Evolutionary conservation across 805 yeast genomes (phyloP).

Genomic region (Saccharomycopsis fodiens): DNA sequence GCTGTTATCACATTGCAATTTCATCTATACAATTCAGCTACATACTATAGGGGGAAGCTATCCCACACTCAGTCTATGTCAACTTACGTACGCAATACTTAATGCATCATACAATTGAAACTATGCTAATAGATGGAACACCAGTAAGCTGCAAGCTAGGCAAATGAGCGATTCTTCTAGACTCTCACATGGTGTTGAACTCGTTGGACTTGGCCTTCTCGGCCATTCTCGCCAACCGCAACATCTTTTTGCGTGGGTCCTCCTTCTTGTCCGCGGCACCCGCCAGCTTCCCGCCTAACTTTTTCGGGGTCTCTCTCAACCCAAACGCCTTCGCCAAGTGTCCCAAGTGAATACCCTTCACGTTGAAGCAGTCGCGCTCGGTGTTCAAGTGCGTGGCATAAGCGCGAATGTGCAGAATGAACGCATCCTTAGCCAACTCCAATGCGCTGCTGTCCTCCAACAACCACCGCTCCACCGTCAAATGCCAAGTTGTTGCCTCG

Average conservation of each 20-base stretch:
- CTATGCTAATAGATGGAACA: too few relatives aligned
- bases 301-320: conserved; percentile 88
- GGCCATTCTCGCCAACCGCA: conserved; percentile 65
- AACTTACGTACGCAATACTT: too few relatives aligned
- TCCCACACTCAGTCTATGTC: too few relatives aligned
- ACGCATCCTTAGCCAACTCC: conserved; percentile 69
- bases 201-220: conserved; percentile 60
- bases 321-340: conserved; percentile 95
- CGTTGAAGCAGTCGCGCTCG: conserved; percentile 76
- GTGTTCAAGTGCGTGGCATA: conserved; percentile 87
- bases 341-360: conserved; percentile 81
- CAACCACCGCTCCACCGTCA: conserved; percentile 82
- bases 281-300: conserved; percentile 41
- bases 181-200: conserved; percentile 48
- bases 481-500: conserved; percentile 94
- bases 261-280: conserved; percentile 41
- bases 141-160: too few relatives aligned
- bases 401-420: conserved; percentile 85
- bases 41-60: too few relatives aligned
- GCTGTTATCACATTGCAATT: too few relatives aligned
- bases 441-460: conserved; percentile 56
- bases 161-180: too few relatives aligned
- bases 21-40: too few relatives aligned
- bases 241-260: conserved; percentile 66
- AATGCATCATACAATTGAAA: too few relatives aligned